These are phyloP conservation scores for Acanthamoeba castellanii DNA, from an alignment of 208 protist species.

Conservation along the genomic window DNA sequence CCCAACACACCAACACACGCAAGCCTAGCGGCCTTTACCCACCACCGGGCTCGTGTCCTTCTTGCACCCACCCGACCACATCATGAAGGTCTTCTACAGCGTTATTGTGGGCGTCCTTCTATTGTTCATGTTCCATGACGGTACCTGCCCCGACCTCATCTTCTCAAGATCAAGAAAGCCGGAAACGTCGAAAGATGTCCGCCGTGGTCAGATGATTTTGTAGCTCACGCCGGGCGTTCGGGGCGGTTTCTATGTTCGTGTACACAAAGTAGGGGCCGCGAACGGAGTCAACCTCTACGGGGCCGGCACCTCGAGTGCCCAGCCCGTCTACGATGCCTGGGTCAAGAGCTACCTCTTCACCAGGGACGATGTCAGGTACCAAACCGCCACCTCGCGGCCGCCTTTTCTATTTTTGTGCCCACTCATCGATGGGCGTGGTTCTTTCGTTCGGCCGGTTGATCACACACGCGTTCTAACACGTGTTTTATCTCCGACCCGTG, in stretches of 20 bases:
- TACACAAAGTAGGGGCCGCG: neutral
- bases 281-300: neutral
- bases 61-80: too few species aligned
- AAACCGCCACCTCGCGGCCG: neutral
- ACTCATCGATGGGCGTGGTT: neutral
- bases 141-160: neutral
- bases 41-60: too few species aligned
- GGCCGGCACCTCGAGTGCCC: neutral
- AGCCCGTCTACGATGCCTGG: neutral
- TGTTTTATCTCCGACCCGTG: neutral
- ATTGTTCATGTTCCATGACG: neutral
- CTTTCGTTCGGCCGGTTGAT: too few species aligned
- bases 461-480: neutral
- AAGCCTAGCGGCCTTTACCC: too few species aligned
- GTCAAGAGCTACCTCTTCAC: neutral
- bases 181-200: too few species aligned
- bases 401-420: neutral
- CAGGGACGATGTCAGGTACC: conserved; percentile 10
- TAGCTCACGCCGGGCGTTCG: neutral
- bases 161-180: too few species aligned
- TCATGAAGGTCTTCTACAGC: neutral
- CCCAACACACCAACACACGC: too few species aligned
- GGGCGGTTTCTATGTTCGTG: neutral
- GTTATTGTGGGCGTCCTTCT: neutral
- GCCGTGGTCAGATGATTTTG: neutral